Conservation (phyloP, 257 asterid species). For the Solanum sejunctum region DNA sequence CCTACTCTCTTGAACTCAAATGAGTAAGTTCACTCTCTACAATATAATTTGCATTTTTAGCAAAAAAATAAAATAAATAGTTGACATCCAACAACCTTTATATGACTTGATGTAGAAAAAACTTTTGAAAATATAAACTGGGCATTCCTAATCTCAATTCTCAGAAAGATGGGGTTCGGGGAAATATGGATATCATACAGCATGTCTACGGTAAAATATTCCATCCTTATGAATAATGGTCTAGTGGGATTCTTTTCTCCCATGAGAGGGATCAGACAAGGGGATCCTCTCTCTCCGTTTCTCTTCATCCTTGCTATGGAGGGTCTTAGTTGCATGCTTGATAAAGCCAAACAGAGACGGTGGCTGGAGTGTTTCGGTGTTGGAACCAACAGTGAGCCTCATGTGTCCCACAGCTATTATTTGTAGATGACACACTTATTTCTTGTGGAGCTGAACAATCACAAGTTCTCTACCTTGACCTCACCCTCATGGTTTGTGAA, state of each 20-base stretch:
- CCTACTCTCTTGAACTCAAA: too few relatives aligned
- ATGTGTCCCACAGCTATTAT: not conserved
- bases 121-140: too few relatives aligned
- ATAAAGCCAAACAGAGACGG: not conserved
- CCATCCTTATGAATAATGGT: too few relatives aligned
- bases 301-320: not conserved
- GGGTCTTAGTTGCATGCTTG: not conserved
- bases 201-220: not conserved
- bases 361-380: not conserved
- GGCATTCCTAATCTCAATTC: too few relatives aligned
- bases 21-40: too few relatives aligned
- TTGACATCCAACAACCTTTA: too few relatives aligned
- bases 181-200: not conserved
- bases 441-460: not conserved
- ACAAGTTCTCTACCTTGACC: not conserved
- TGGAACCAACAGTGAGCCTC: not conserved
- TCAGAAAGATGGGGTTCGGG: too few relatives aligned
- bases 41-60: too few relatives aligned
- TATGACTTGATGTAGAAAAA: too few relatives aligned
- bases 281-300: not conserved
- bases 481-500: not conserved
- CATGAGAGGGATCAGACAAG: not conserved
- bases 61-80: too few relatives aligned
- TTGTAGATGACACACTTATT: not conserved
- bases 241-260: not conserved